Evolutionary conservation across 768 basidiomycete genomes (phyloP).

Genomic region (Leccinum subtestaceum): DNA sequence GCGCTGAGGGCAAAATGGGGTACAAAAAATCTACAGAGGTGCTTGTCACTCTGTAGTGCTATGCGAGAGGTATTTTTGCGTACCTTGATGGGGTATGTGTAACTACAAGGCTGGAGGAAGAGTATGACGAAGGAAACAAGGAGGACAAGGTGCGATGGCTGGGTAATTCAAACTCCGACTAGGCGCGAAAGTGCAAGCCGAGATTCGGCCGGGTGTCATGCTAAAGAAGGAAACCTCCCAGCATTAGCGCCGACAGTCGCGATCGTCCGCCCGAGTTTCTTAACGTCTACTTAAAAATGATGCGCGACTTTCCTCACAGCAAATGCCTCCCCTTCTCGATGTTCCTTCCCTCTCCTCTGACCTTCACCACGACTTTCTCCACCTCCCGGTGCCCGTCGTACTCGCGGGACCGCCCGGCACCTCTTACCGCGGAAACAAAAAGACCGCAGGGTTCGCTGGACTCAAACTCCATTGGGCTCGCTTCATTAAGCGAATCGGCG

Average conservation of each 20-base stretch:
- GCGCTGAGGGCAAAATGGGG: constrained; percentile 15
- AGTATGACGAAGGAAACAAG: constrained; percentile 35
- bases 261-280: background rate
- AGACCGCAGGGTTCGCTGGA: constrained; percentile 38
- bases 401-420: constrained; percentile 28
- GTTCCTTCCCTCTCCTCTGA: background rate
- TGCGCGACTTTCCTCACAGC: background rate
- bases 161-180: constrained; percentile 38
- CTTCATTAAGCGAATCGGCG: constrained; percentile 53
- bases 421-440: constrained; percentile 31
- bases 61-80: constrained; percentile 18
- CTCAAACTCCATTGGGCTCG: constrained; percentile 46
- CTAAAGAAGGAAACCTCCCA: background rate
- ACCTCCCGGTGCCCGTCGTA: constrained; percentile 44
- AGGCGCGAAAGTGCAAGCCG: constrained; percentile 31
- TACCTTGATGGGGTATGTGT: constrained; percentile 19
- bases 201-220: background rate
- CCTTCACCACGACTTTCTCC: constrained; percentile 13
- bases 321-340: background rate
- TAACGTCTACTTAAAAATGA: background rate
- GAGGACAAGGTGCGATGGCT: constrained; percentile 34
- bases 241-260: background rate
- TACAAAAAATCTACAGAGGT: constrained; percentile 28
- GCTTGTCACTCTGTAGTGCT: constrained; percentile 3
- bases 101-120: constrained; percentile 21